These are phyloP conservation scores for Cynanchum wilfordii DNA, from an alignment of 257 asterid genomes.

Conservation along the genomic window DNA sequence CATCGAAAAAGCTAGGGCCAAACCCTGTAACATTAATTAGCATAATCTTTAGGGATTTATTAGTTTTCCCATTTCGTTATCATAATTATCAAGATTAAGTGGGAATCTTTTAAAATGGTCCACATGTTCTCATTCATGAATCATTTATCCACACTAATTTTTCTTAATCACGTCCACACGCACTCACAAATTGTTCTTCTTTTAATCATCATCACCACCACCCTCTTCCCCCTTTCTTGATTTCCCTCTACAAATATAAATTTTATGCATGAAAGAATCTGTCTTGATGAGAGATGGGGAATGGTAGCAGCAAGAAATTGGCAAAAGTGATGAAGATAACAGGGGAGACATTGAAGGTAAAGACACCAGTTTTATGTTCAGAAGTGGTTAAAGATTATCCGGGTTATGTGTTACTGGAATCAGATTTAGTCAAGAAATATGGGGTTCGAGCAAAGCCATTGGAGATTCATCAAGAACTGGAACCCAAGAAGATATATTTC, in stretches of 20 bases:
- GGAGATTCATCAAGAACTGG: constrained; percentile 38
- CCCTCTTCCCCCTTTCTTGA: neutral
- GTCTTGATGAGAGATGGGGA: constrained; percentile 46
- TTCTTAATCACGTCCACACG: constrained; percentile 15
- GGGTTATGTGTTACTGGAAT: constrained; percentile 49
- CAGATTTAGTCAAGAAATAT: constrained; percentile 37
- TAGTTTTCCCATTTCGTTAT: constrained; percentile 19
- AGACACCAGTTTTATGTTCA: constrained; percentile 37
- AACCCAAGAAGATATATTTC: constrained; percentile 58
- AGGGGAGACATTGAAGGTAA: constrained; percentile 55
- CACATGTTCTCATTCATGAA: constrained; percentile 24
- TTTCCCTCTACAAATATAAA: neutral
- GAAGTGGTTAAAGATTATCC: constrained; percentile 60
- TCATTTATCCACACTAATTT: neutral
- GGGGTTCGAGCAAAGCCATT: constrained; percentile 61
- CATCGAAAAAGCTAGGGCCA: neutral
- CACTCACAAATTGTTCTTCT: neutral
- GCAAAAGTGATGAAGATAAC: constrained; percentile 58
- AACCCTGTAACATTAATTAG: neutral
- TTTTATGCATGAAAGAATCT: neutral
- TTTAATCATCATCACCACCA: too few species aligned
- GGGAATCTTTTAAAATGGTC: constrained; percentile 18
- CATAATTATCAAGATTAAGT: constrained; percentile 18
- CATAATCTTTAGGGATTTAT: neutral
- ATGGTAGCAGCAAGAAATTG: constrained; percentile 29